phyloP scores from a whole-genome alignment of 2,329 filamentous ascomycete genomes.

The Emmonsiellopsis sp. region DNA sequence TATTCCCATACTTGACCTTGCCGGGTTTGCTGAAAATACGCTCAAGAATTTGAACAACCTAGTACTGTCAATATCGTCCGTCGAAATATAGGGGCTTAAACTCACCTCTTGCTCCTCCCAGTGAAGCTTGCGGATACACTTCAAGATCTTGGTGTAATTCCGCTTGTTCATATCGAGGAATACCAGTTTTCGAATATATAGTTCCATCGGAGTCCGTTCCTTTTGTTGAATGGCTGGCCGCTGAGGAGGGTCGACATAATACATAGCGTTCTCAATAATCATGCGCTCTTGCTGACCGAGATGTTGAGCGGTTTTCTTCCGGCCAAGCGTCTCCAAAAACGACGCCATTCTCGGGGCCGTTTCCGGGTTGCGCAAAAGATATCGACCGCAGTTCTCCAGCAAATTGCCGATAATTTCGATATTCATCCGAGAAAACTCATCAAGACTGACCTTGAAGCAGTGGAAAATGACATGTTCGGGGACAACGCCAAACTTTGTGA shows the following conservation, averaged over 20 bases:
- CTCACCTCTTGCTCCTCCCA: slow-evolving; percentile 84
- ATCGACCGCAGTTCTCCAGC: slow-evolving; percentile 91
- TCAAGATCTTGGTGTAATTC: slow-evolving; percentile 86
- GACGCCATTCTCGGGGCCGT: slow-evolving; percentile 88
- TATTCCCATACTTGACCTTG: slow-evolving; percentile 96
- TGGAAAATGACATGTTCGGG: slow-evolving; percentile 99
- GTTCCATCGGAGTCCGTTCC: slow-evolving; percentile 83
- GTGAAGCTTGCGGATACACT: slow-evolving; percentile 88
- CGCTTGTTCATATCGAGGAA: slow-evolving; percentile 92
- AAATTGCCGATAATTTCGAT: slow-evolving; percentile 97
- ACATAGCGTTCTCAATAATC: slow-evolving; percentile 96
- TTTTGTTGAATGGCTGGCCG: slow-evolving; percentile 93
- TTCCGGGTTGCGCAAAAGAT: slow-evolving; percentile 83
- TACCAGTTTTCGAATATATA: slow-evolving; percentile 85
- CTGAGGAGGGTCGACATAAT: slow-evolving; percentile 94
- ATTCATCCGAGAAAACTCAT: slow-evolving; percentile 98
- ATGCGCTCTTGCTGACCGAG: slow-evolving; percentile 93
- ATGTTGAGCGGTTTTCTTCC: slow-evolving; percentile 93
- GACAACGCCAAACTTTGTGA: slow-evolving; percentile 96
- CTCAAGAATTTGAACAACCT: slow-evolving; percentile 66
- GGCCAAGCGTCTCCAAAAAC: slow-evolving; percentile 87
- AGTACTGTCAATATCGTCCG: background rate
- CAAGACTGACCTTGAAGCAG: slow-evolving; percentile 91
- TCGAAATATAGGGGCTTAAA: slow-evolving; percentile 4
- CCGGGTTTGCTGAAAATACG: slow-evolving; percentile 94